phyloP scores from a whole-genome alignment of 1,284 basidiomycete species.

The Ustilago hordei region DNA sequence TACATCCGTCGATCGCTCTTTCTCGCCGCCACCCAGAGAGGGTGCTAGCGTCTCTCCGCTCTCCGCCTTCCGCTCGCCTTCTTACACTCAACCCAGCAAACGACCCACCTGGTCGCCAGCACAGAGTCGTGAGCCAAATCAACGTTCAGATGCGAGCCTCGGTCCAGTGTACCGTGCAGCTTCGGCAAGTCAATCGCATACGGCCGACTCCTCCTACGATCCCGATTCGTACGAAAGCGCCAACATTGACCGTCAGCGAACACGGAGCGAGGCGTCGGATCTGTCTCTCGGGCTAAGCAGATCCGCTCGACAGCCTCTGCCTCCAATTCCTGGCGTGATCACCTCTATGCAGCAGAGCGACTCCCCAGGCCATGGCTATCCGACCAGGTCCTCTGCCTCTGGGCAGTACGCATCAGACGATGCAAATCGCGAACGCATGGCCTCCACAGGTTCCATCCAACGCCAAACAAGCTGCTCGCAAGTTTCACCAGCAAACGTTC shows the following conservation, averaged over 20 bases:
- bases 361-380: slow-evolving; percentile 14
- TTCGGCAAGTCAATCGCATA: slow-evolving; percentile 25
- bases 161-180: slow-evolving; percentile 21
- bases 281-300: slow-evolving; percentile 20
- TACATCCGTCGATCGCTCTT: slow-evolving; percentile 29
- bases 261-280: slow-evolving; percentile 44
- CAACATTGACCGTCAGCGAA: slow-evolving; percentile 27
- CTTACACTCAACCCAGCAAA: slow-evolving; percentile 21
- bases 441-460: slow-evolving; percentile 15
- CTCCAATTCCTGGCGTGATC: slow-evolving; percentile 28
- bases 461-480: slow-evolving; percentile 20
- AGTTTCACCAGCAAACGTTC: background rate
- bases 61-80: slow-evolving; percentile 38
- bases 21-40: slow-evolving; percentile 37
- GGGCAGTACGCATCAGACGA: slow-evolving; percentile 7
- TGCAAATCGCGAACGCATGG: slow-evolving; percentile 1
- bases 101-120: slow-evolving; percentile 24
- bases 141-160: slow-evolving; percentile 12
- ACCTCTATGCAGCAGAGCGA: slow-evolving; percentile 6
- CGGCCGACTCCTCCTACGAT: slow-evolving; percentile 35
- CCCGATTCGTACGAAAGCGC: slow-evolving; percentile 16
- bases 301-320: slow-evolving; percentile 39
- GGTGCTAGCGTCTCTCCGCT: slow-evolving; percentile 29
- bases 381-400: background rate
- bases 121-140: slow-evolving; percentile 9